Evolutionary conservation across 306 rosid genomes (phyloP), one percentile per base, ranked within the genome.

Genomic region (Vigna nakashimae): DNA sequence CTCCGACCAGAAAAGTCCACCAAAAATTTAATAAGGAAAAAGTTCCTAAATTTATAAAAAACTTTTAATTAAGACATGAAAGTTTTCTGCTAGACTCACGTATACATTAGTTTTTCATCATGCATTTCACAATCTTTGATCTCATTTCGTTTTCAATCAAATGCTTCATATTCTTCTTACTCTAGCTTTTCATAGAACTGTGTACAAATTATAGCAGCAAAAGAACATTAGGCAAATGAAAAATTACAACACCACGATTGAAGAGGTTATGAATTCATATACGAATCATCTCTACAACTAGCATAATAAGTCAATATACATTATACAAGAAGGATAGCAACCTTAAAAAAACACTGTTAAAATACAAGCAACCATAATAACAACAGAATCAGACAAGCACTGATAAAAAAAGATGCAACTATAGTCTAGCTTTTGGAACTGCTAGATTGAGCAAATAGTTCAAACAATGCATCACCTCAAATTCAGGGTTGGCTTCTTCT

Each of bases 401-500:
- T 34, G 4, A 38, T 30, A 18, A 77, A 74, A 18, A 77, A 74
- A 16, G 63, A 65, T 38, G 18, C 53, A 42, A 12, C 34, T 42
- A 64, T 49, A 42, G 52, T 55, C 75, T 42, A 43, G 42, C 50
- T 58, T 20, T 12, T 56, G 75, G 12, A 9, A 58, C 57, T 18
- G 40, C 70, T 32, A 74, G 56, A 66, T 57, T 65, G 74, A 30
- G 71, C 42, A 16, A 80, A 36, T 48, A 52, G 32, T 63, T 70
- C 57, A 56, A 77, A 17, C 24, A 65, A 45, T 49, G 2, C 30
- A 65, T 88, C 82, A 91, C 89, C 85, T 92, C 91, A 88, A 87
- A 83, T 86, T 74, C 67, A 73, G 64, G 40, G 83, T 71, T 66
- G 88, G 83, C 86, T 91, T 91, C 75, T 59, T 78, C 58, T 91